A percentile compares a stretch with the other conserved stretches of the same genome.
Conservation (phyloP, 2,329 filamentous ascomycete species). For the Fusarium algeriense region DNA sequence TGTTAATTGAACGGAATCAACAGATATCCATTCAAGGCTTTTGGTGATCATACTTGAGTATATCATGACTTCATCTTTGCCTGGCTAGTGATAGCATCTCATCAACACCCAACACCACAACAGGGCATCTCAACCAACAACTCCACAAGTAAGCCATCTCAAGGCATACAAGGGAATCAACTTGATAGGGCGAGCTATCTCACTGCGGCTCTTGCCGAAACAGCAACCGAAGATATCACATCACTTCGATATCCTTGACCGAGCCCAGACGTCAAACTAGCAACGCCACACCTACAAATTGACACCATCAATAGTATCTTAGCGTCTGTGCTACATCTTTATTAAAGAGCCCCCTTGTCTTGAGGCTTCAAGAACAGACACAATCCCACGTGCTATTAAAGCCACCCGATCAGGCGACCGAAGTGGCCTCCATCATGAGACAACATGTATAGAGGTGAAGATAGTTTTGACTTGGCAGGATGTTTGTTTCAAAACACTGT, state of each 20-base stretch:
- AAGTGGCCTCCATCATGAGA: constrained; percentile 19
- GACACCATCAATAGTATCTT: not conserved
- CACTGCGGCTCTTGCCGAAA: not conserved
- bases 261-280: constrained; percentile 6
- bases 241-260: constrained; percentile 10
- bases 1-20: not conserved
- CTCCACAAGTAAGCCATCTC: not conserved
- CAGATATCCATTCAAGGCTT: not conserved
- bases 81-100: not conserved
- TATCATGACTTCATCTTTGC: not conserved
- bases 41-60: not conserved
- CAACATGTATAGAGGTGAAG: not conserved
- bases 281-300: constrained; percentile 11
- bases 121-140: not conserved
- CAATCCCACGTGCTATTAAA: constrained; percentile 35
- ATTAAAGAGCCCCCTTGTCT: not conserved
- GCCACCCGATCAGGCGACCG: constrained; percentile 42
- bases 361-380: constrained; percentile 5
- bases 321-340: not conserved
- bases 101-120: not conserved
- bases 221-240: not conserved
- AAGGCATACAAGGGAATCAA: too few species aligned
- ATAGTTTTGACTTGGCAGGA: not conserved
- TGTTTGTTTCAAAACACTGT: not conserved
- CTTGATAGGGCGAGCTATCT: too few species aligned